A percentile compares a stretch with the other conserved stretches of the same genome.
Evolutionary conservation across 225 moss, liverwort and hornwort species (phyloP).

Genomic region (Antitrichia curtipendula): DNA sequence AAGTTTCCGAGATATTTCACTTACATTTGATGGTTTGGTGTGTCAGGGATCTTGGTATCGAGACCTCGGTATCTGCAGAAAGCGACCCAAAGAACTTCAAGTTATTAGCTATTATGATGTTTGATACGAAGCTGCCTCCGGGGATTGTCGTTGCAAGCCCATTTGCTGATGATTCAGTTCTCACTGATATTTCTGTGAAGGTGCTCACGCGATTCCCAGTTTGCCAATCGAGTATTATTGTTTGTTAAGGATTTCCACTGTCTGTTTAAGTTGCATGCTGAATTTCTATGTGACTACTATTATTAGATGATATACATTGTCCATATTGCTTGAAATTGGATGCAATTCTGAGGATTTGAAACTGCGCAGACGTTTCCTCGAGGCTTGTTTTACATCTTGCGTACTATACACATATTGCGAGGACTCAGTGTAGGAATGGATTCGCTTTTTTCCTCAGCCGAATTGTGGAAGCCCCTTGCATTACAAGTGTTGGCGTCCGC

Average conservation of each 20-base stretch:
- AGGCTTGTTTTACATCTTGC: constrained; percentile 74
- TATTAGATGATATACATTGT: background rate
- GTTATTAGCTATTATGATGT: constrained; percentile 54
- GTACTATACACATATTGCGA: constrained; percentile 73
- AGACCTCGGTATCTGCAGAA: constrained; percentile 26
- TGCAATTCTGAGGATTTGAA: background rate
- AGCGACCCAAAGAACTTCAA: constrained; percentile 45
- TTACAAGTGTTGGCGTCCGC: constrained; percentile 39
- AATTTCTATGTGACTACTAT: background rate
- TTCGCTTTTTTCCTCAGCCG: constrained; percentile 45
- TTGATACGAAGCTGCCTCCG: constrained; percentile 78
- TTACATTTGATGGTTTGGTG: background rate
- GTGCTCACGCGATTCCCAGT: constrained; percentile 18
- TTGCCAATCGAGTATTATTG: background rate
- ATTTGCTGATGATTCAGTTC: constrained; percentile 55
- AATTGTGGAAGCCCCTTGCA: constrained; percentile 83
- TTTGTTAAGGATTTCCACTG: background rate
- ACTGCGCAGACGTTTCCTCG: constrained; percentile 68
- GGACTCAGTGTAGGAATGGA: constrained; percentile 86
- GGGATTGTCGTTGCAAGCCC: constrained; percentile 46
- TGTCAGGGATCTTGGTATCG: constrained; percentile 69
- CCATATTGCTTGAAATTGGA: background rate
- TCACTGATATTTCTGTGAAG: constrained; percentile 62
- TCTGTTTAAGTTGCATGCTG: background rate
- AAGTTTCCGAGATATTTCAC: background rate